Conservation (phyloP, 202 grass and related monocot species). For the Zoysia matrella region DNA sequence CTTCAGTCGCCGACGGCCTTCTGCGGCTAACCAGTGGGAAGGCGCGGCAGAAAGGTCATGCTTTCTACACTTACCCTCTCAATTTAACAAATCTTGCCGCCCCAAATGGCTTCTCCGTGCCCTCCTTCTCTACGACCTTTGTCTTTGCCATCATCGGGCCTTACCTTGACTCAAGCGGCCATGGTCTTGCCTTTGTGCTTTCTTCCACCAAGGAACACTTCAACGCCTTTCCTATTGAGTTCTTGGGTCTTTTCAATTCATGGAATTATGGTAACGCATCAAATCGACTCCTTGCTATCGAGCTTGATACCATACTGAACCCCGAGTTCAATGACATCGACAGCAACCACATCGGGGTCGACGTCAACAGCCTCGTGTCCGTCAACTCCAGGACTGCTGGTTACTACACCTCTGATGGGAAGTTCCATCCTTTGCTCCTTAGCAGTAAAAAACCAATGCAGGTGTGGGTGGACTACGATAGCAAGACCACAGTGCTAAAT, state of each 20-base stretch:
- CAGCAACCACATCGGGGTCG: no score
- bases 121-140: conserved; percentile 8
- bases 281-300: not conserved
- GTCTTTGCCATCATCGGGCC: not conserved
- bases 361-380: not conserved
- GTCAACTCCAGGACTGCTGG: not conserved
- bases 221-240: not conserved
- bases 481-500: not conserved
- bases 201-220: not conserved
- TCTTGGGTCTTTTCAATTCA: not conserved
- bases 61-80: not conserved
- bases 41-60: not conserved
- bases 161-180: not conserved
- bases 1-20: not conserved
- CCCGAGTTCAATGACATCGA: not conserved
- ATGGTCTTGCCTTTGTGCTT: not conserved
- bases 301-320: not conserved
- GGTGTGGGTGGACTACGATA: conserved; percentile 16
- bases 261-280: not conserved
- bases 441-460: not conserved
- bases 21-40: not conserved
- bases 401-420: not conserved
- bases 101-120: not conserved
- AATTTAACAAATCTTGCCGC: not conserved
- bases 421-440: not conserved